These are phyloP conservation scores for Calonectria honghensis DNA, from an alignment of 2,329 filamentous ascomycete species.

Conservation along the genomic window DNA sequence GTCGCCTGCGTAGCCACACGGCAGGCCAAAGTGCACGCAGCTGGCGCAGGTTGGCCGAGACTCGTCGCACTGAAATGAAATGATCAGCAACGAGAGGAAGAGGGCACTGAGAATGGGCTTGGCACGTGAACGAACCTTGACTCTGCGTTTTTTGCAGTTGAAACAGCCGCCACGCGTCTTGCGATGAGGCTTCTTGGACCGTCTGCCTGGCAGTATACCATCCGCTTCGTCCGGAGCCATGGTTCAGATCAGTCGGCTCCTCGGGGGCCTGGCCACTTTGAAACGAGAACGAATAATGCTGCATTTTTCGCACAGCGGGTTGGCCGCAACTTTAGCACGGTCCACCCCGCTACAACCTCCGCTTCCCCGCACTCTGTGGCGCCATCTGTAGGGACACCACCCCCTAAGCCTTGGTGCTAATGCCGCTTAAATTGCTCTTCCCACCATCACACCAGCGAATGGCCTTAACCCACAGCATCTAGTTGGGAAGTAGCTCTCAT, in stretches of 20 bases:
- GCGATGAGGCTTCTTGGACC: slow-evolving; percentile 4
- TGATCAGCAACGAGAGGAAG: neutral
- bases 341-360: neutral
- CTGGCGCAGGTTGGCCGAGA: slow-evolving; percentile 19
- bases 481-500: no score
- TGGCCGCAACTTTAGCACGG: neutral
- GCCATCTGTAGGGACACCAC: neutral
- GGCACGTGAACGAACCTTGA: slow-evolving; percentile 23
- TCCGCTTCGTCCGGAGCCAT: neutral
- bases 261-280: neutral
- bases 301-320: slow-evolving; percentile 5
- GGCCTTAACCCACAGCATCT: no score
- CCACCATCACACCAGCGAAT: no score
- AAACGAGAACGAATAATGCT: neutral
- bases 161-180: slow-evolving; percentile 22
- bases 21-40: slow-evolving; percentile 8
- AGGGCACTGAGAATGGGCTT: neutral
- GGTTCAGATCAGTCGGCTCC: neutral
- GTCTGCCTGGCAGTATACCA: neutral
- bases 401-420: no score
- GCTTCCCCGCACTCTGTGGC: neutral
- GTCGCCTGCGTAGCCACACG: slow-evolving; percentile 8
- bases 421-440: no score
- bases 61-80: slow-evolving; percentile 21
- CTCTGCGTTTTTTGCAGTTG: slow-evolving; percentile 26